Base-by-base conservation (phyloP, 179 eudicot genomes). In the Vitellaria paradoxa region DNA sequence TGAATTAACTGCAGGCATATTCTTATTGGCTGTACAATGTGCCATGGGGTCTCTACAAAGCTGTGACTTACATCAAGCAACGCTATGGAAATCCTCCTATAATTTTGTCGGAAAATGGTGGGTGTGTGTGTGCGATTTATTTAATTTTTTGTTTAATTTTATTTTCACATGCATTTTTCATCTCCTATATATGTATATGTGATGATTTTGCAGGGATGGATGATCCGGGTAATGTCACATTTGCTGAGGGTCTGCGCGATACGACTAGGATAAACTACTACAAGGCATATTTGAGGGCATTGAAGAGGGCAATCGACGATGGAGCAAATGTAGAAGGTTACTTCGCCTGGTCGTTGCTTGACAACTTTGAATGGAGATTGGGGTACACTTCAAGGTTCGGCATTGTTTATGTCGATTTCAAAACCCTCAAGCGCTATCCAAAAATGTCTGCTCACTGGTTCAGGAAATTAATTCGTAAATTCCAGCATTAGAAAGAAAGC, bases 391-490 rank as follows among this genome's bases (percentile, higher is more conserved):
- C 97, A 8, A 83, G 97, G 59, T 93, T 93, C 61, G 97, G 97
- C 65, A 88, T 93, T 3, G 97, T 93, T 2, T 93, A 91, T 74
- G 96, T 93, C 1, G 93, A 93, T 87, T 93, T 78, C 88, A 86
- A 87, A 40, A 83, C 86, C 52, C 94, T 91, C 37, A 93, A 87
- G 85, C 86, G 98, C 78, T 85, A 87, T 73, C 98, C 98, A 0
- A 94, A 94, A 85, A 81, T 74, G 94, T 94, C 98, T 2, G 97
- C 97, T 21, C 77, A 88, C 37, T 94, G 98, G 98, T 94, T 92
- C 86, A 81, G 88, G 87, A 55, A 90, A 72, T 15, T 91, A 70
- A 84, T 89, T 17, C 69, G 68, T 9, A 79, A 82, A 75, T 65
- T 56, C 73, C 66, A 80, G 68, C 80, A 78, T 20, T 81, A 79